Evolutionary conservation across 202 grass and related monocot genomes (phyloP), one percentile per base, ranked within the genome.

Genomic region (Digitaria exilis): DNA sequence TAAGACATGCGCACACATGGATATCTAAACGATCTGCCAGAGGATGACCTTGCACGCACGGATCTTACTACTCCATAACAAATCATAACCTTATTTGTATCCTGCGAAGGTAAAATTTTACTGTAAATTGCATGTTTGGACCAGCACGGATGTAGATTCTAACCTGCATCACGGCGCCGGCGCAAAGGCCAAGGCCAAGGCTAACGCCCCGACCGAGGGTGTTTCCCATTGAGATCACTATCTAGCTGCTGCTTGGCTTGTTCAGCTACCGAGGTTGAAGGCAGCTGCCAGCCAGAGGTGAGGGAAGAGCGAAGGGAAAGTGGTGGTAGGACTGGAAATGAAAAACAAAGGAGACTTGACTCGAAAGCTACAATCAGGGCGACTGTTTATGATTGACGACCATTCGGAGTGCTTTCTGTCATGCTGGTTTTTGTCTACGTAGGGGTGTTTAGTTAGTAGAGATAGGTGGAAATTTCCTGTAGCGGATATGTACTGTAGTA

Each of bases 211-310:
- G 0, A 43, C 42, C 68, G 68, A 46, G 24, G 68, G 24, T 49
- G 43, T 71, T 71, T 19, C 68, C 68, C 68, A 70, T 70, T 22
- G 41, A 70, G 67, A 26, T 15, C n/a, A 8, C 21, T 44, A 65
- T 65, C n/a, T 22, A 15, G n/a, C 37, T 70, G 35, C 35, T 34
- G 62, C 17, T 42, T 56, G 2, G 15, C 60, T 66, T 65, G 61
- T 68, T 68, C 41, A 28, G 41, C 66, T 45, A 14, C 66, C 12
- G 52, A 56, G 21, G 2, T 56, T 24, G 7, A 56, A 21, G 50
- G 2, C 8, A 22, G 52, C 52, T 15, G 67, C 3, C 7, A 48
- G 24, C 1, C 3, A 18, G 24, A 48, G 3, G 67, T 70, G 22
- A 46, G 67, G 14, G 42, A 48, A 48, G 42, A 29, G 41, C 7